Evolutionary conservation across 495 filamentous ascomycete genomes (phyloP).

Genomic region (Thermochaetoides thermophila): DNA sequence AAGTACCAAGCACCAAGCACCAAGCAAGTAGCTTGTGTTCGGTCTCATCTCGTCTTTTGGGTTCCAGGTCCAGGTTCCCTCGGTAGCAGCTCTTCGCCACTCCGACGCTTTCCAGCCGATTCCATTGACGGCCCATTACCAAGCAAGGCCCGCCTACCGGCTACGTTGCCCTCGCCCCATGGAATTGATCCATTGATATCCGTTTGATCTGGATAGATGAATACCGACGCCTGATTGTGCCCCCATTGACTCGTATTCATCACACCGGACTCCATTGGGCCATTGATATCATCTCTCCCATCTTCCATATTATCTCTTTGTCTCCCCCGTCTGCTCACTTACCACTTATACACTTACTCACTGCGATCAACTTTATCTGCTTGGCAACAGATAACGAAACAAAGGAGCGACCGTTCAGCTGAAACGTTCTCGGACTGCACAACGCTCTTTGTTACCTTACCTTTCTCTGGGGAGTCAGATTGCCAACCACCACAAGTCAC

Average conservation of each 20-base stretch:
- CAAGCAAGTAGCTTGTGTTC: too few species aligned
- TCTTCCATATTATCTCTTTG: neutral
- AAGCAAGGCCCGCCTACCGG: slow-evolving; percentile 1
- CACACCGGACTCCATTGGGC: slow-evolving; percentile 4
- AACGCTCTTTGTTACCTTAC: too few species aligned
- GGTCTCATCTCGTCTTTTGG: too few species aligned
- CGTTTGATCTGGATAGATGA: slow-evolving; percentile 4
- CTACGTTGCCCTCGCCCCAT: slow-evolving; percentile 1
- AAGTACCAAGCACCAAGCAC: too few species aligned
- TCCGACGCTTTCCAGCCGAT: slow-evolving; percentile 11
- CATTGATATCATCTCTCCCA: neutral
- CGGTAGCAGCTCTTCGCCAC: too few species aligned
- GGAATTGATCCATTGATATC: too few species aligned
- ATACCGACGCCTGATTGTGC: slow-evolving; percentile 1
- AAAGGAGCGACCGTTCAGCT: neutral
- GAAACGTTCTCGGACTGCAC: neutral
- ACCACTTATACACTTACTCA: neutral
- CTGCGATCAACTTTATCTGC: neutral
- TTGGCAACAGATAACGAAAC: neutral
- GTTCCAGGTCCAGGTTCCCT: too few species aligned
- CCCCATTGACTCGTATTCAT: slow-evolving; percentile 9
- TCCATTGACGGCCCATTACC: slow-evolving; percentile 12
- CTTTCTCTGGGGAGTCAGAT: too few species aligned
- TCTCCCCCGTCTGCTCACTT: too few species aligned
- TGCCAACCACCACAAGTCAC: too few species aligned